Evolutionary conservation across 2,329 filamentous ascomycete genomes (phyloP).

Genomic region (Fusarium hainanense): DNA sequence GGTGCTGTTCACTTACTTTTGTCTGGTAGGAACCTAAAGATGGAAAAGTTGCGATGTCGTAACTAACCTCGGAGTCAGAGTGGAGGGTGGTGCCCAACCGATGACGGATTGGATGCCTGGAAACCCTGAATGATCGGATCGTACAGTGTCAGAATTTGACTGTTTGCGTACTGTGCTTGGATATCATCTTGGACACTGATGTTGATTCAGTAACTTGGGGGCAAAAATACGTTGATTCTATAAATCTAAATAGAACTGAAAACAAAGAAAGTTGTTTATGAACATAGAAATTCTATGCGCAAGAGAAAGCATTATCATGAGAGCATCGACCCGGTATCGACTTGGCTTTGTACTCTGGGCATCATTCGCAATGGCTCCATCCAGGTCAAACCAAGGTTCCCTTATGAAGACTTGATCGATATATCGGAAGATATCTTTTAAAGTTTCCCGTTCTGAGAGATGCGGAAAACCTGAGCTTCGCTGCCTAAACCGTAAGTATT

Average conservation of each 20-base stretch:
- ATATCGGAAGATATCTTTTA: not conserved
- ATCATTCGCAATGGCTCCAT: not conserved
- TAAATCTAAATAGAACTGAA: not conserved
- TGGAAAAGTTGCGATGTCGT: conserved; percentile 24
- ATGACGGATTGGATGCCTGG: conserved; percentile 33
- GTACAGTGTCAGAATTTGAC: conserved; percentile 7
- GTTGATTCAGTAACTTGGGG: not conserved
- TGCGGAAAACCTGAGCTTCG: not conserved
- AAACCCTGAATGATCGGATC: conserved; percentile 2
- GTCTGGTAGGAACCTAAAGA: not conserved
- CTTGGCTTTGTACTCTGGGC: not conserved
- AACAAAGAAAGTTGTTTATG: not conserved
- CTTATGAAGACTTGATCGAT: not conserved
- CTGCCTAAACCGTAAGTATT: not conserved
- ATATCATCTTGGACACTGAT: not conserved
- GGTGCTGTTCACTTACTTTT: conserved; percentile 7
- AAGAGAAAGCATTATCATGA: not conserved
- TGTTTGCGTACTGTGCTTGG: not conserved
- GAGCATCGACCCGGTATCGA: not conserved
- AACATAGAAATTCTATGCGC: not conserved
- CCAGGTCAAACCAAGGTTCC: not conserved
- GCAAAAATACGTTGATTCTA: not conserved
- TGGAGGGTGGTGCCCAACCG: conserved; percentile 24
- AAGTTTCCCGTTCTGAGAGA: not conserved
- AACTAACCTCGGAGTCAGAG: conserved; percentile 18